Evolutionary conservation across 1,284 basidiomycete genomes (phyloP), one percentile per base, ranked within the genome.

Genomic region (Rhodotorula sp.): DNA sequence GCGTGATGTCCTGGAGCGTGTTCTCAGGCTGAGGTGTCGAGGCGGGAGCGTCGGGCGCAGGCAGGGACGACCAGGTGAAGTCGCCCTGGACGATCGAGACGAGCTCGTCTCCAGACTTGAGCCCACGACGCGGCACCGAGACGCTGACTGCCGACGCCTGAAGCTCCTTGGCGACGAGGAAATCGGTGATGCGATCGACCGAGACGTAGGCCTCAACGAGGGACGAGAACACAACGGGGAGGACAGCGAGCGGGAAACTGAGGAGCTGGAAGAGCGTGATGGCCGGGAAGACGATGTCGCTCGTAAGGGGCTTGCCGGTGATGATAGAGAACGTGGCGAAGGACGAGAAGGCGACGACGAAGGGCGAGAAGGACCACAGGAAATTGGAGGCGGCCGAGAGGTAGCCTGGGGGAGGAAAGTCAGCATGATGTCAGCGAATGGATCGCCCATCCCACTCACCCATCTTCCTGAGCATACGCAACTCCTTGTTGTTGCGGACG

Each of bases 241-340:
- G 65, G 31, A 76, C 92, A 2, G 87, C 89, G 47, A 97, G 83
- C 30, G 94, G 93, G 83, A 96, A 90, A 75, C 89, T 86, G 46
- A 97, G 83, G 0, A 98, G 84, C 85, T 92, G 89, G 83, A 97
- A 98, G 51, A 98, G 83, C 0, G 92, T 90, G 63, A 98, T 92
- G 0, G 92, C 88, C 6, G 94, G 94, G 85, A 98, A 98, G 76
- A 97, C 93, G 70, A 94, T 83, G 76, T 96, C 92, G 2, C 90
- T 87, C 0, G 94, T 97, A 8, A 98, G 81, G 2, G 93, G 91
- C 56, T 79, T 84, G 4, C 85, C 81, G 4, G 87, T 88, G 1
- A 87, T 87, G 28, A 84, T 78, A 0, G 91, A 89, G 52, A 92
- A 94, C 0, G 88, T 86, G 16, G 91, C 87, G 77, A 97, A 93